These are phyloP conservation scores for Ogataea pilisensis DNA, from an alignment of 805 yeast species.

Conservation along the genomic window DNA sequence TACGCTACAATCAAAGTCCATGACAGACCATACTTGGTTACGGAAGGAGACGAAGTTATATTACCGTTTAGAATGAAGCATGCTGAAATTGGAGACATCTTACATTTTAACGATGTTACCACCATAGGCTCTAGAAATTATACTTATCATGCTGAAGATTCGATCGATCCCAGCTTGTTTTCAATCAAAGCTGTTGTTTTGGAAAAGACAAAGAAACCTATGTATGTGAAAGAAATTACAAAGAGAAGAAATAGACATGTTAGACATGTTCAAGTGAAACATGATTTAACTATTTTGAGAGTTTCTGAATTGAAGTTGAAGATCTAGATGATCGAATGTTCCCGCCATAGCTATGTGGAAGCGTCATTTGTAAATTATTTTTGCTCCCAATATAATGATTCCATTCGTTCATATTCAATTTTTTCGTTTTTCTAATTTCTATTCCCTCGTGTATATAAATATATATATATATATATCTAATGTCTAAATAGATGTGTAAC, in stretches of 20 bases:
- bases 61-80: constrained; percentile 75
- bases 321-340: too few species aligned
- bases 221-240: constrained; percentile 67
- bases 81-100: constrained; percentile 79
- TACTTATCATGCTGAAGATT: constrained; percentile 51
- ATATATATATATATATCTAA: too few species aligned
- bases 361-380: too few species aligned
- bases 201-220: constrained; percentile 82
- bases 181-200: constrained; percentile 70
- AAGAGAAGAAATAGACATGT: constrained; percentile 78
- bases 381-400: too few species aligned
- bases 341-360: too few species aligned
- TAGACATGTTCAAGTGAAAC: constrained; percentile 62
- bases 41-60: constrained; percentile 82
- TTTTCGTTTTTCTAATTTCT: too few species aligned
- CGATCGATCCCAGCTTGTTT: constrained; percentile 50
- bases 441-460: too few species aligned
- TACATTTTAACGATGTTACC: constrained; percentile 68
- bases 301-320: constrained; percentile 66
- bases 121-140: constrained; percentile 83
- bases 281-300: constrained; percentile 71
- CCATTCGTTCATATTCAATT: too few species aligned
- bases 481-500: too few species aligned
- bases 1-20: constrained; percentile 83
- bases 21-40: constrained; percentile 80